phyloP scores from a whole-genome alignment of 345 rosid genomes.

The Moringa oleifera region DNA sequence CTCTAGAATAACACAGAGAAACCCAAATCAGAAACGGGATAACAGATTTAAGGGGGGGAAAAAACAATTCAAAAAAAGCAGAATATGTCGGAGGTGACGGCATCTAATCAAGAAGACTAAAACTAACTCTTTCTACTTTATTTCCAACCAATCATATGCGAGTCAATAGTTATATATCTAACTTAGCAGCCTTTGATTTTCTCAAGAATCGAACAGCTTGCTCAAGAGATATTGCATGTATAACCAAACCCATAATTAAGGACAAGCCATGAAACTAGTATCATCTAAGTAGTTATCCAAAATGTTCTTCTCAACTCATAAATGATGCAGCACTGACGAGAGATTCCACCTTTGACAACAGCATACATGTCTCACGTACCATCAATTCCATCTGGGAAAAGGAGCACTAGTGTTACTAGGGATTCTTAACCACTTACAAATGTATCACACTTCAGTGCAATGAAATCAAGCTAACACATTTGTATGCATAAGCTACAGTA shows the following conservation, averaged over 20 bases:
- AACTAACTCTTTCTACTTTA: background rate
- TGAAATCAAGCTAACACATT: constrained; percentile 12
- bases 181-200: background rate
- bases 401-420: constrained; percentile 51
- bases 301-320: constrained; percentile 15
- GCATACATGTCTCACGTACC: constrained; percentile 88
- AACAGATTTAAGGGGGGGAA: too few species aligned
- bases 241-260: background rate
- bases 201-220: background rate
- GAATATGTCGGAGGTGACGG: background rate
- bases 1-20: constrained; percentile 41
- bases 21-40: constrained; percentile 21
- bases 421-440: constrained; percentile 16
- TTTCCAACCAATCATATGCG: background rate
- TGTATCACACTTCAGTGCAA: constrained; percentile 11
- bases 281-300: constrained; percentile 10
- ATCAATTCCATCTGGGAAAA: constrained; percentile 97
- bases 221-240: background rate
- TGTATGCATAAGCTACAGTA: background rate
- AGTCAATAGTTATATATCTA: background rate
- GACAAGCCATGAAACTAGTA: background rate
- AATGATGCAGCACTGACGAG: constrained; percentile 28
- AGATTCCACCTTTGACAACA: constrained; percentile 73
- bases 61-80: too few species aligned
- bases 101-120: background rate